These are phyloP conservation scores for Orbilia oligospora DNA, from an alignment of 2,329 filamentous ascomycete species.

Conservation along the genomic window DNA sequence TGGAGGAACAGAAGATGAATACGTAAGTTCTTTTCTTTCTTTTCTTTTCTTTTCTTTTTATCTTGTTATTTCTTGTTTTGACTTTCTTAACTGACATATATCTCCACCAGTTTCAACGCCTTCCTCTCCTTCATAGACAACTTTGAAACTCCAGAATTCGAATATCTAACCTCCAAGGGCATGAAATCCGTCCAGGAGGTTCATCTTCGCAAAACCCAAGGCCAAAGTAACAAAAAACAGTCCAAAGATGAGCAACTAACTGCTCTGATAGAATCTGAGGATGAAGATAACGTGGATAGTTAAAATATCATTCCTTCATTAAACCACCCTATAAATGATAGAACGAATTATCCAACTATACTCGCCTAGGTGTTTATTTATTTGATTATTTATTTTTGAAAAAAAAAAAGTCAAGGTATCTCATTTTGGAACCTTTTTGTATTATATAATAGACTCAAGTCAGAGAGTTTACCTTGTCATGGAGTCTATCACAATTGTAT, in stretches of 20 bases:
- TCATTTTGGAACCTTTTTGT: background rate
- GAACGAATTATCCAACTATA: background rate
- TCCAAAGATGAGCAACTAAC: constrained; percentile 44
- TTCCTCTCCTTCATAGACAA: constrained; percentile 64
- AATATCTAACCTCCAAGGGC: constrained; percentile 63
- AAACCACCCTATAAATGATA: too few species aligned
- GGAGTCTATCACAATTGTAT: background rate
- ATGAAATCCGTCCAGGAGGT: constrained; percentile 62
- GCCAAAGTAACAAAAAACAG: background rate
- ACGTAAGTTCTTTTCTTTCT: constrained; percentile 74
- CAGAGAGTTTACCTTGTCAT: background rate
- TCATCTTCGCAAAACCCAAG: constrained; percentile 28
- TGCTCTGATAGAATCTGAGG: constrained; percentile 60
- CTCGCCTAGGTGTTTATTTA: too few species aligned
- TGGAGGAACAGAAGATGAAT: constrained; percentile 88
- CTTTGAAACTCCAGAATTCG: constrained; percentile 61
- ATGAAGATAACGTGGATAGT: constrained; percentile 55
- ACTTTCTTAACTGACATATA: background rate
- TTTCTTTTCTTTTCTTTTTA: background rate
- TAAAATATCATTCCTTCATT: background rate
- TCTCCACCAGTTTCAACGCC: constrained; percentile 62
- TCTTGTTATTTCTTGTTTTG: too few species aligned
- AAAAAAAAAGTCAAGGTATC: background rate
- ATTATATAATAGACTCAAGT: background rate
- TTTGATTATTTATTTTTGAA: too few species aligned